Percentiles rank a stretch among this genome's conserved stretches.
Conservation (phyloP, 2,329 filamentous ascomycete genomes). For the Colletotrichum eleusines region DNA sequence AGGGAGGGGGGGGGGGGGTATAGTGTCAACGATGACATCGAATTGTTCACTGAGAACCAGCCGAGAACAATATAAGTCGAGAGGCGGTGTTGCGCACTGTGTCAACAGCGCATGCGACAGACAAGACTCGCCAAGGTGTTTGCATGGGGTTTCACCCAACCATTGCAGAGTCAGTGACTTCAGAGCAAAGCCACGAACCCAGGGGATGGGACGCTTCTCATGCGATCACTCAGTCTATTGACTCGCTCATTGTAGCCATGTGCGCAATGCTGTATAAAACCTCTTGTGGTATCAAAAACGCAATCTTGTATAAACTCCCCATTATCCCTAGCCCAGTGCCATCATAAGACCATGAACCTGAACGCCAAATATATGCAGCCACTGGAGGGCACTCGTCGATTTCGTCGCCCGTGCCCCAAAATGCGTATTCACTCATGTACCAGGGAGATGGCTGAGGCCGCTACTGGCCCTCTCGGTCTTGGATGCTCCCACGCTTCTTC, state of each 20-base stretch:
- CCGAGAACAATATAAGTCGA: neutral
- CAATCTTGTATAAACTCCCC: constrained; percentile 35
- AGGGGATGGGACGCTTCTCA: neutral
- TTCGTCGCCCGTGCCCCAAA: constrained; percentile 15
- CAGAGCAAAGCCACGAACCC: neutral
- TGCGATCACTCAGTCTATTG: constrained; percentile 29
- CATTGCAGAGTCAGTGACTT: neutral
- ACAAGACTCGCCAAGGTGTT: neutral
- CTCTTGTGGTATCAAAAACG: constrained; percentile 37
- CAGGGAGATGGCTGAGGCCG: constrained; percentile 7
- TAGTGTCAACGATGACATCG: neutral
- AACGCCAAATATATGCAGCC: constrained; percentile 40
- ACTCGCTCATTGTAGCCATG: neutral
- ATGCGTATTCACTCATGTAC: constrained; percentile 25
- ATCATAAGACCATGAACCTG: constrained; percentile 27
- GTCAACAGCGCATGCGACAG: neutral
- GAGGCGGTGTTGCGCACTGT: neutral
- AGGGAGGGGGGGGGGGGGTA: constrained; percentile 1
- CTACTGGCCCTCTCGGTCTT: constrained; percentile 1
- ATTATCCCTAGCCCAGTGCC: constrained; percentile 19
- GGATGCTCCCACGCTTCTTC: constrained; percentile 3
- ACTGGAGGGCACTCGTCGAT: constrained; percentile 19
- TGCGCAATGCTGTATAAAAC: constrained; percentile 33
- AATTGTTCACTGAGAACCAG: neutral
- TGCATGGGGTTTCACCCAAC: no score